phyloP scores from a whole-genome alignment of 164 flowering plant species.

The Vitis labrusca region DNA sequence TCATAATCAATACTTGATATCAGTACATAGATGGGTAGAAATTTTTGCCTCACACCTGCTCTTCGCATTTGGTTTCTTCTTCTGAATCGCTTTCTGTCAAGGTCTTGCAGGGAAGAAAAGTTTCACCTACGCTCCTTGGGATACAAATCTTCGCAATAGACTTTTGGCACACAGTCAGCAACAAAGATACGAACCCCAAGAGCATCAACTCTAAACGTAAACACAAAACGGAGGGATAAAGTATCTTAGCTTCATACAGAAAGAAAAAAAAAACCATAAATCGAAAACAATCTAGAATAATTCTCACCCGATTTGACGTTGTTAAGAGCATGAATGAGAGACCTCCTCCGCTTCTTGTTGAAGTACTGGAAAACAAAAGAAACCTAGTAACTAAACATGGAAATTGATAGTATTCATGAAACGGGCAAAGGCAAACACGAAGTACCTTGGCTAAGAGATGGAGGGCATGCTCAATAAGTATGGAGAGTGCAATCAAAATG shows the following conservation, averaged over 20 bases:
- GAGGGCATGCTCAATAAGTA: slow-evolving; percentile 47
- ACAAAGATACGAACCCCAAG: slow-evolving; percentile 61
- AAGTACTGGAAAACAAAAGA: slow-evolving; percentile 34
- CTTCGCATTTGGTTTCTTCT: slow-evolving; percentile 46
- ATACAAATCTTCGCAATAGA: slow-evolving; percentile 59
- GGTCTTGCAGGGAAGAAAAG: slow-evolving; percentile 54
- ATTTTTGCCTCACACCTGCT: slow-evolving; percentile 23
- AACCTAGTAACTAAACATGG: too few relatives aligned
- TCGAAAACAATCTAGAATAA: not conserved
- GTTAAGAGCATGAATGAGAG: slow-evolving; percentile 50
- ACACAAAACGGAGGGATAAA: not conserved
- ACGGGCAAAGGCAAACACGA: too few relatives aligned
- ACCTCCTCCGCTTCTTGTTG: slow-evolving; percentile 33
- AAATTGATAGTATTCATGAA: too few relatives aligned
- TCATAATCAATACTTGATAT: not conserved
- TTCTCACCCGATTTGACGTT: slow-evolving; percentile 57
- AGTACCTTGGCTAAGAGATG: slow-evolving; percentile 48
- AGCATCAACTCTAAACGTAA: slow-evolving; percentile 57
- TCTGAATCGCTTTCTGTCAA: slow-evolving; percentile 9
- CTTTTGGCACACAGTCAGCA: slow-evolving; percentile 40
- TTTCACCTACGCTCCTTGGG: slow-evolving; percentile 29
- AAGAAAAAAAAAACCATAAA: not conserved
- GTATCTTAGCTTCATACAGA: not conserved
- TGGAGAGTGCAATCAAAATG: slow-evolving; percentile 41
- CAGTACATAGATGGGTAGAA: not conserved